phyloP scores from a whole-genome alignment of 2,329 filamentous ascomycete species.

The Bipolaris zeicola region DNA sequence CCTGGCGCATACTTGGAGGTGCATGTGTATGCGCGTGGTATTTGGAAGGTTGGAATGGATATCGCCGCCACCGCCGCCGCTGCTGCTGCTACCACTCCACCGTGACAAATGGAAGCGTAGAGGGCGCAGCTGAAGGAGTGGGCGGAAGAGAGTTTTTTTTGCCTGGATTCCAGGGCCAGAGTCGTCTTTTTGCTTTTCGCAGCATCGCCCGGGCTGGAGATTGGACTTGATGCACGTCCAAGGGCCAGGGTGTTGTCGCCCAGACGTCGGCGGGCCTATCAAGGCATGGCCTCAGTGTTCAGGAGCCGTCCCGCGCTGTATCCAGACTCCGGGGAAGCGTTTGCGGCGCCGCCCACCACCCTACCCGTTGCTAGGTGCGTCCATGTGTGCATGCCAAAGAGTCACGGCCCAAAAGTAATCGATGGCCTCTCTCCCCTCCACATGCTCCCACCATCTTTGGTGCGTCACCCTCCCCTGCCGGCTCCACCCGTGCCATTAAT shows the following conservation, averaged over 20 bases:
- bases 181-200: constrained; percentile 14
- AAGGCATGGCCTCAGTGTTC: constrained; percentile 2
- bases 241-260: constrained; percentile 8
- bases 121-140: not conserved
- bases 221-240: constrained; percentile 5
- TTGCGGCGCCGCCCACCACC: constrained; percentile 21
- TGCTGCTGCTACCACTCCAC: constrained; percentile 16
- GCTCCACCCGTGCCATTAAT: constrained; percentile 17
- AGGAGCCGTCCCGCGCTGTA: constrained; percentile 18
- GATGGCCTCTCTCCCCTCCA: constrained; percentile 33
- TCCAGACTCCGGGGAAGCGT: constrained; percentile 30
- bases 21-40: not conserved
- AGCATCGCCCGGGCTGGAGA: constrained; percentile 5
- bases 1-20: constrained; percentile 24
- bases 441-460: constrained; percentile 21
- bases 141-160: constrained; percentile 1
- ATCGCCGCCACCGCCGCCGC: constrained; percentile 11
- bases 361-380: constrained; percentile 20
- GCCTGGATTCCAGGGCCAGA: constrained; percentile 2
- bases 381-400: constrained; percentile 29
- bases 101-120: constrained; percentile 13
- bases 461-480: constrained; percentile 12
- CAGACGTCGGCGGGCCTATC: constrained; percentile 23
- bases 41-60: too few relatives aligned
- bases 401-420: constrained; percentile 29